These are phyloP conservation scores for Luzula sylvatica DNA, from an alignment of 176 grass and related monocot genomes.

Conservation along the genomic window DNA sequence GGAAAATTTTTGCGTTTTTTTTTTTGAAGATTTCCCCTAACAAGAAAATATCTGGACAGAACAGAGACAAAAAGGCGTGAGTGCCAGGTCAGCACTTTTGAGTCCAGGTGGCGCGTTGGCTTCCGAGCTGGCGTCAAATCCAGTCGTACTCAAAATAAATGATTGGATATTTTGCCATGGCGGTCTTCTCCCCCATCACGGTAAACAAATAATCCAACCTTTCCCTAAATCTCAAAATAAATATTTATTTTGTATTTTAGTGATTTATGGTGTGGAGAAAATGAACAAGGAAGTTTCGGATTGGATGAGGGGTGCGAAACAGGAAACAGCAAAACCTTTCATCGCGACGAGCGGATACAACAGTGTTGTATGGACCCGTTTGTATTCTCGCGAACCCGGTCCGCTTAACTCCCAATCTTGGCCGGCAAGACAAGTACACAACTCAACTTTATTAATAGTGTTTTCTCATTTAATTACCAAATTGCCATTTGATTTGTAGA, in stretches of 20 bases:
- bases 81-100: constrained; percentile 70
- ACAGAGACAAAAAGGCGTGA: constrained; percentile 67
- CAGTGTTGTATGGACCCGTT: constrained; percentile 80
- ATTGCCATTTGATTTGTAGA: constrained; percentile 28
- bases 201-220: constrained; percentile 23
- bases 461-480: too few relatives aligned
- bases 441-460: background rate
- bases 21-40: constrained; percentile 36
- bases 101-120: constrained; percentile 60
- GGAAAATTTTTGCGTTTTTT: background rate
- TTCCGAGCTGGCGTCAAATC: constrained; percentile 66
- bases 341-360: constrained; percentile 87
- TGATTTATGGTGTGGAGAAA: constrained; percentile 70
- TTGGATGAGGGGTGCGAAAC: constrained; percentile 58
- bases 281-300: constrained; percentile 78
- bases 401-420: constrained; percentile 26
- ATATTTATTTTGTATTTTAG: constrained; percentile 14
- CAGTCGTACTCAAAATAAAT: constrained; percentile 70
- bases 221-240: too few relatives aligned
- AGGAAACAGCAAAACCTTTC: constrained; percentile 49
- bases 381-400: constrained; percentile 58
- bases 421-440: constrained; percentile 34
- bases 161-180: constrained; percentile 97
- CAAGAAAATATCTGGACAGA: constrained; percentile 1
- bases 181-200: constrained; percentile 92